These are phyloP conservation scores for Rhododendron simsii DNA, from an alignment of 148 eudicot species.

Conservation along the genomic window DNA sequence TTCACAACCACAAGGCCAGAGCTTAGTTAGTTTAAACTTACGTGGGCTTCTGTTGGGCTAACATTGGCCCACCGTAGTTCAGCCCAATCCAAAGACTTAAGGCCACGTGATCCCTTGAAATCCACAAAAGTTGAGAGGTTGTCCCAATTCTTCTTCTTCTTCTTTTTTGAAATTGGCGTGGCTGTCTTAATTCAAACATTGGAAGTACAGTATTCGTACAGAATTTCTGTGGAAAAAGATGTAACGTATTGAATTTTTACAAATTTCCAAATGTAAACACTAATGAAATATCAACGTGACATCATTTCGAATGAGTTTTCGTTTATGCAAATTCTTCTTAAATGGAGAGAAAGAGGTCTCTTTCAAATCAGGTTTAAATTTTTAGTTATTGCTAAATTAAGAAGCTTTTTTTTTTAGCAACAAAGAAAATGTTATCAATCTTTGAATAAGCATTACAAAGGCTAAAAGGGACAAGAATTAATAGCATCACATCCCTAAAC, in stretches of 20 bases:
- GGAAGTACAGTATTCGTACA: not conserved
- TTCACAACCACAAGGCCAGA: not conserved
- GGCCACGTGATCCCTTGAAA: not conserved
- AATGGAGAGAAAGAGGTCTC: not conserved
- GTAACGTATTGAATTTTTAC: not conserved
- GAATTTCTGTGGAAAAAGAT: not conserved
- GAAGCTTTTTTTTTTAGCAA: too few relatives aligned
- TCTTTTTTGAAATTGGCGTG: too few relatives aligned
- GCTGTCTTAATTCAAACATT: too few relatives aligned
- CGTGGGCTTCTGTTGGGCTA: not conserved
- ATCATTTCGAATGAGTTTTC: not conserved
- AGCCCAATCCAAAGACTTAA: not conserved
- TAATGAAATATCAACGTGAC: not conserved
- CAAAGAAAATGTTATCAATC: too few relatives aligned
- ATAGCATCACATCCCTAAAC: too few relatives aligned
- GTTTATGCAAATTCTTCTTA: not conserved
- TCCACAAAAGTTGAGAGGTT: not conserved
- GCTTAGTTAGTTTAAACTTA: not conserved
- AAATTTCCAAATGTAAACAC: not conserved
- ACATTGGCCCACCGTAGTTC: not conserved
- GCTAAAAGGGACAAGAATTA: too few relatives aligned
- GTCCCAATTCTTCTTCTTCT: too few relatives aligned
- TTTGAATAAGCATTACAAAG: too few relatives aligned
- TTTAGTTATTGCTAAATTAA: too few relatives aligned
- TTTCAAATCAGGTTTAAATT: not conserved